These are phyloP conservation scores for Tuber magnatum DNA, from an alignment of 495 filamentous ascomycete species.

Conservation along the genomic window DNA sequence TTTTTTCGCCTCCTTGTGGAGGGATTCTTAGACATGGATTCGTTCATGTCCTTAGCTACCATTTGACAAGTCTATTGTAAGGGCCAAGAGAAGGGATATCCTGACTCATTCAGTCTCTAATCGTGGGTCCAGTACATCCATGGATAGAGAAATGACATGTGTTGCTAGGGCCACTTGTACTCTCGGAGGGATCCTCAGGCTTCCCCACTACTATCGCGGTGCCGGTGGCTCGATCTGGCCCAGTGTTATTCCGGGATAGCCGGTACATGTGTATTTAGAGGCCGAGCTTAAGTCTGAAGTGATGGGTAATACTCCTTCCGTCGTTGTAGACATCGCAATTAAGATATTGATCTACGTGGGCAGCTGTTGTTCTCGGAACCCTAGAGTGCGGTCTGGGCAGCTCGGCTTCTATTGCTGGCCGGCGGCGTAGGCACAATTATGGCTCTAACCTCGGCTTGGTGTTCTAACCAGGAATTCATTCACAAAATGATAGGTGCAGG, in stretches of 20 bases:
- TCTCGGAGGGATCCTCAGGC: not conserved
- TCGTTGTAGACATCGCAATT: not conserved
- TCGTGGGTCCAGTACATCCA: not conserved
- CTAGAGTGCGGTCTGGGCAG: slow-evolving; percentile 28
- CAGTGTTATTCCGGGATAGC: slow-evolving; percentile 20
- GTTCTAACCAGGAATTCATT: slow-evolving; percentile 19
- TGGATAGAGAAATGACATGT: not conserved
- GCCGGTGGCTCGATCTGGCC: not conserved
- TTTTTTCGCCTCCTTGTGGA: no score
- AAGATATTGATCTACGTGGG: slow-evolving; percentile 21
- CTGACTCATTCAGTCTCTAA: not conserved
- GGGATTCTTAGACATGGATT: not conserved
- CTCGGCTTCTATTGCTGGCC: slow-evolving; percentile 24
- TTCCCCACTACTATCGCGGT: not conserved
- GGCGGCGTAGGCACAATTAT: slow-evolving; percentile 11
- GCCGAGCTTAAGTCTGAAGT: slow-evolving; percentile 3
- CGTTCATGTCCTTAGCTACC: not conserved
- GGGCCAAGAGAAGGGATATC: not conserved
- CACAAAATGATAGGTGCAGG: slow-evolving; percentile 3
- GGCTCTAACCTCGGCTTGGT: slow-evolving; percentile 2
- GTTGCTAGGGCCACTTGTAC: not conserved
- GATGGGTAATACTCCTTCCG: slow-evolving; percentile 11
- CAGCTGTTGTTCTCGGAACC: slow-evolving; percentile 30
- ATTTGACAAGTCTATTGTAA: not conserved
- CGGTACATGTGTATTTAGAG: slow-evolving; percentile 29